These are phyloP conservation scores for Bremia lactucae DNA, from an alignment of 352 stramenopile genomes.

Conservation along the genomic window DNA sequence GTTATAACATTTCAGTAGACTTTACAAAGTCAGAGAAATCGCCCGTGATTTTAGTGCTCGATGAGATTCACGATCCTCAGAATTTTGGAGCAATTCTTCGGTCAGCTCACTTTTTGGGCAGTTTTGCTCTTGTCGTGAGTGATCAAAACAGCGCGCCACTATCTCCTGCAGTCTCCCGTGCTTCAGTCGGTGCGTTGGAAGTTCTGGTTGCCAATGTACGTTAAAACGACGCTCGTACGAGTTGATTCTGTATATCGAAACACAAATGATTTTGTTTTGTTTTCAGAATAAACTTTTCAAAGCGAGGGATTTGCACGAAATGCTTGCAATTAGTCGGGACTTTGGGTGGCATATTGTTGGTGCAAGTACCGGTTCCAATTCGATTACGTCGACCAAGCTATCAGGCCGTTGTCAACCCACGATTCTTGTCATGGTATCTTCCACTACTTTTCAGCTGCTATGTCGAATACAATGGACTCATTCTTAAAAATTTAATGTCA, in stretches of 20 bases:
- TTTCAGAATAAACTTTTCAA: conserved; percentile 54
- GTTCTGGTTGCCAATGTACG: conserved; percentile 63
- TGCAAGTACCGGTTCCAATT: conserved; percentile 61
- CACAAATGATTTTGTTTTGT: no score
- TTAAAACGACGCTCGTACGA: no score
- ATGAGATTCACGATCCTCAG: conserved; percentile 76
- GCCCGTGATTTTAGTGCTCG: conserved; percentile 59
- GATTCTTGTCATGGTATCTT: conserved; percentile 70
- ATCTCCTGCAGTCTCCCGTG: conserved; percentile 60
- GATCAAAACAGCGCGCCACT: conserved; percentile 62
- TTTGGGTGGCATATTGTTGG: conserved; percentile 65
- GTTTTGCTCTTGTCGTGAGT: conserved; percentile 50
- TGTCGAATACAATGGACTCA: neutral
- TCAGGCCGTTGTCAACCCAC: conserved; percentile 33
- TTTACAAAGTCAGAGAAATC: conserved; percentile 25
- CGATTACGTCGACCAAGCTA: conserved; percentile 49
- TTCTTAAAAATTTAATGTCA: neutral
- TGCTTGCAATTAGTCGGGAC: conserved; percentile 47
- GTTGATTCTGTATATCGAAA: no score
- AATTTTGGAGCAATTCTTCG: conserved; percentile 74
- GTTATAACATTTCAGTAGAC: no score
- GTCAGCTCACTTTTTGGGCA: conserved; percentile 70
- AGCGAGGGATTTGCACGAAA: conserved; percentile 56
- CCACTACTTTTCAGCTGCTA: neutral
- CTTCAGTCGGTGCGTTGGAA: conserved; percentile 64